Evolutionary conservation across 441 rosid genomes (phyloP).

Genomic region (Metrosideros polymorpha): DNA sequence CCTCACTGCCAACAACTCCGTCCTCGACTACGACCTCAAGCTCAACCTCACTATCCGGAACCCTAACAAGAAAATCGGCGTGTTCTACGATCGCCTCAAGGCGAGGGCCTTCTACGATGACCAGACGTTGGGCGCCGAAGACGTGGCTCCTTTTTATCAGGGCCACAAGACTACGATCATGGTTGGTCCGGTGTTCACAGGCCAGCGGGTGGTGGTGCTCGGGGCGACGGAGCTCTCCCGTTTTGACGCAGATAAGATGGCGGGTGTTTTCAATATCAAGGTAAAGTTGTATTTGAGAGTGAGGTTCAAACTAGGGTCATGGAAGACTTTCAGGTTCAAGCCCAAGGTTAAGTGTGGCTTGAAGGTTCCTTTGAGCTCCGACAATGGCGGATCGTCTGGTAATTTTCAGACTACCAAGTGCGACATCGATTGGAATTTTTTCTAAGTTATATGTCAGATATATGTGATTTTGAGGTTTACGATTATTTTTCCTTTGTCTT

Average conservation of each 20-base stretch:
- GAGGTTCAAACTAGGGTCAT: not conserved
- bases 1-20: not conserved
- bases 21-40: not conserved
- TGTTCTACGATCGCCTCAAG: not conserved
- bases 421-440: constrained; percentile 23
- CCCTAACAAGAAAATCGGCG: constrained; percentile 1
- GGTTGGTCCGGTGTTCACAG: not conserved
- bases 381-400: constrained; percentile 9
- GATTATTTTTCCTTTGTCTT: not conserved
- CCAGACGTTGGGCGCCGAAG: not conserved
- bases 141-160: not conserved
- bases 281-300: not conserved
- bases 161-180: not conserved
- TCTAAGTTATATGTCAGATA: not conserved
- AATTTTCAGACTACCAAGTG: constrained; percentile 29
- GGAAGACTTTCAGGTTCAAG: not conserved
- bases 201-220: not conserved
- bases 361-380: constrained; percentile 14
- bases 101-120: not conserved
- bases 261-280: not conserved
- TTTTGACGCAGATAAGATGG: not conserved
- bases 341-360: not conserved
- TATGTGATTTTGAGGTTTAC: not conserved
- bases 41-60: not conserved
- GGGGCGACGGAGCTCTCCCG: not conserved